Evolutionary conservation across 2,329 filamentous ascomycete species (phyloP).

Genomic region (Colletotrichum sp.): DNA sequence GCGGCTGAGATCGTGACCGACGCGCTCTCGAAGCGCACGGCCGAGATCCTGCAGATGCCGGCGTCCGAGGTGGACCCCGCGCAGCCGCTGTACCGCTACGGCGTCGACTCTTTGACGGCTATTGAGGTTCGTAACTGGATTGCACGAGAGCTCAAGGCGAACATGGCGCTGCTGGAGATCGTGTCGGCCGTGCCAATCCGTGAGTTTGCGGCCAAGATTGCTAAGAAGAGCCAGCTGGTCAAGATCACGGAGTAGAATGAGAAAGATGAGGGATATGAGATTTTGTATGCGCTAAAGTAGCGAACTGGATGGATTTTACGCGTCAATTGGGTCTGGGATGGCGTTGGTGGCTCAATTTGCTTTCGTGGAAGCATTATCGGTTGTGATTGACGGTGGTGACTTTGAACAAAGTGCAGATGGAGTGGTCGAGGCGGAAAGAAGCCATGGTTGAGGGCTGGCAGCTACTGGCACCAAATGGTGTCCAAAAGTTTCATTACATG

Average conservation of each 20-base stretch:
- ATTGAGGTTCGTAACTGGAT: slow-evolving; percentile 33
- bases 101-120: slow-evolving; percentile 24
- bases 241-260: background rate
- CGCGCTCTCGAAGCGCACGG: slow-evolving; percentile 29
- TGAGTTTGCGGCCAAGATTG: slow-evolving; percentile 41
- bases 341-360: background rate
- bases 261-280: background rate
- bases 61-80: slow-evolving; percentile 22
- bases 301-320: background rate
- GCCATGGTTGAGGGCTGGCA: fast-evolving
- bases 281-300: background rate
- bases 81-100: slow-evolving; percentile 22
- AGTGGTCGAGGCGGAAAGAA: background rate
- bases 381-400: background rate
- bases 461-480: background rate
- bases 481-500: background rate
- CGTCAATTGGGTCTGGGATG: background rate
- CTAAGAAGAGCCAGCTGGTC: slow-evolving; percentile 27
- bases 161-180: slow-evolving; percentile 53
- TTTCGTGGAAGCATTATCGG: background rate
- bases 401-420: background rate
- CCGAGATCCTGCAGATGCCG: background rate
- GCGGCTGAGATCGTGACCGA: slow-evolving; percentile 33
- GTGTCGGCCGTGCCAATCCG: slow-evolving; percentile 44
- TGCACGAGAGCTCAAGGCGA: slow-evolving; percentile 44